Base-by-base conservation (phyloP, 352 stramenopile species). In the Globisporangium spinosum region DNA sequence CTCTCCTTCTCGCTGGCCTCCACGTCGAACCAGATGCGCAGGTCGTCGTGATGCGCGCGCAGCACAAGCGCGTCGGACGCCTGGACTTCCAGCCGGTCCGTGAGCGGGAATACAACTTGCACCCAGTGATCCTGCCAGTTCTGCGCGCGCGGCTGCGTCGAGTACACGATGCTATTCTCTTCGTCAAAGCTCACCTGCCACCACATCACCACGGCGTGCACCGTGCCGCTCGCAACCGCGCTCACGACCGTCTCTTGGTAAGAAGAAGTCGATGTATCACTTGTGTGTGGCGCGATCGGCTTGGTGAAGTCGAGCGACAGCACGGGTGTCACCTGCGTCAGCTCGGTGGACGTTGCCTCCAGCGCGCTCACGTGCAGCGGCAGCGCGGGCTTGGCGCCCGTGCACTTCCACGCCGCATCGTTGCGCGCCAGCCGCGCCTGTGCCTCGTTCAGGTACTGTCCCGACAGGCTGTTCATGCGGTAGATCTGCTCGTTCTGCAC, bases 61-160 rank as follows among this genome's bases (percentile, higher is more conserved):
- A 94, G 49, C 53, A 79, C 38, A 1, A 94, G 27, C 15, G 53
- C 20, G 22, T 84, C 78, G 15, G 53, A 51, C 10, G 20, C 22
- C 9, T 38, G 6, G 15, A 83, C 72, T 0, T 69, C 55, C 8
- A 77, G 69, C 2, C 76, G 63, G 2, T 75, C 69, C 1, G 83
- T 65, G 1, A 93, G 73, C 2, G 86, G 86, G 64, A 83, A 93
- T 0, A 92, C 82, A 22, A 94, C 86, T 49, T 89, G 82, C 9
- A 93, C 84, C 86, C 84, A 94, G 71, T 94, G 84, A 58, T 94
- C 86, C 49, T 94, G 86, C 86, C 86, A 94, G 63, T 90, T 91
- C 67, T 93, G 83, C 58, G 64, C 80, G 4, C 67, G 78, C 4
- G 81, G 79, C 65, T 79, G 68, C 17, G 86, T 93, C 15, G 81